Evolutionary conservation across 1,139 yeast species (phyloP), one percentile per base, ranked within the genome.

Genomic region (Williopsis jadinii): DNA sequence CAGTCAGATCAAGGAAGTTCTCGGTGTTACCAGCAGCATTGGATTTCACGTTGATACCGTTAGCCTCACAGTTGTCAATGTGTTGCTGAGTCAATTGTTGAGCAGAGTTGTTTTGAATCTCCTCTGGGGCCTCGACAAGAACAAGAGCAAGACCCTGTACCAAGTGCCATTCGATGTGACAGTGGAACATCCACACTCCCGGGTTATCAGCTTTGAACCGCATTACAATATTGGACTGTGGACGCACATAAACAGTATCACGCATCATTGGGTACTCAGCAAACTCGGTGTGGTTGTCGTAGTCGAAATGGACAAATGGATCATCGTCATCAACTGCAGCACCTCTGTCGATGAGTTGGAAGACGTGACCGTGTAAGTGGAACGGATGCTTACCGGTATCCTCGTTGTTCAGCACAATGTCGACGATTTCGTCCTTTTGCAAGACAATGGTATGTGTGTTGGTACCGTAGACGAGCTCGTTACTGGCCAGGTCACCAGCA

Each of bases 141-240:
- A 72, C 69, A 45, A 84, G 58, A 32, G 88, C 90, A 47, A 87
- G 71, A 47, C 96, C 96, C 64, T 86, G 95, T 55, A 77, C 80
- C 68, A 87, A 73, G 67, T 87, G 96, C 96, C 96, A 87, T 56
- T 87, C 95, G 51, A 87, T 81, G 56, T 87, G 96, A 66, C 96
- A 88, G 62, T 87, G 96, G 85, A 87, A 87, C 56, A 83, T 71
- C 95, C 95, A 86, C 33, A 85, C 87, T 55, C 95, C 95, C 27
- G 95, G 95, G 61, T 86, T 85, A 55, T 82, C 78, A 40, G 95
- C 86, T 51, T 70, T 73, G 64, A 85, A 84, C 56, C 95, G 70
- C 19, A 73, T 61, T n/a, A 73, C 75, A 55, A 86, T 72, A 62
- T 80, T 79, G 28, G 90, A 84, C 53, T 80, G 80, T 28, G 84